Evolutionary conservation across 352 stramenopile genomes (phyloP).

Genomic region (Phytophthora foliorum): DNA sequence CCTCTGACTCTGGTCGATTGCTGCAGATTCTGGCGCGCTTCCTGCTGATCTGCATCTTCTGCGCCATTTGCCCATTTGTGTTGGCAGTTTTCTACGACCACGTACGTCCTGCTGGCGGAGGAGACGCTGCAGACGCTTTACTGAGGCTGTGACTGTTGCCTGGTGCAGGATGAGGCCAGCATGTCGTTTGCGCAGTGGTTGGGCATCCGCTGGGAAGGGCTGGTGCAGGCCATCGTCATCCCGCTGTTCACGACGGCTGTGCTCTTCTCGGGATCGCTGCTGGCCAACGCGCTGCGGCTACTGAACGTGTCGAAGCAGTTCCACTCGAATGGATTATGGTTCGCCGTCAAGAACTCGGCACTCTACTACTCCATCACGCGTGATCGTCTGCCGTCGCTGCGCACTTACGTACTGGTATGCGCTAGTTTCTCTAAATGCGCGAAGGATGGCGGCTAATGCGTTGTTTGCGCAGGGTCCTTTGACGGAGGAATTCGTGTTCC

Average conservation of each 20-base stretch:
- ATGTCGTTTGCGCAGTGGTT: conserved; percentile 89
- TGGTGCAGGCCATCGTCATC: conserved; percentile 64
- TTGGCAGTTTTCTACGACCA: conserved; percentile 87
- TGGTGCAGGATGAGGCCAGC: conserved; percentile 69
- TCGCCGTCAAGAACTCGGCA: conserved; percentile 85
- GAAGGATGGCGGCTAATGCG: conserved; percentile 1
- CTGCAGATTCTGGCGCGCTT: conserved; percentile 87
- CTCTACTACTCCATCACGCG: conserved; percentile 83
- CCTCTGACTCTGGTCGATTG: conserved; percentile 9
- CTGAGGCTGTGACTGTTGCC: conserved; percentile 3
- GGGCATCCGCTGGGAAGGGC: conserved; percentile 75
- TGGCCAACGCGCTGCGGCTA: conserved; percentile 80
- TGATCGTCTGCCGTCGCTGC: conserved; percentile 79
- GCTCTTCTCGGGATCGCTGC: conserved; percentile 82
- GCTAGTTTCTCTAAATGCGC: background rate
- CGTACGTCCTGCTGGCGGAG: conserved; percentile 45
- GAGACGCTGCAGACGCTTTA: background rate
- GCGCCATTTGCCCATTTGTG: conserved; percentile 83
- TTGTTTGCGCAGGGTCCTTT: conserved; percentile 79
- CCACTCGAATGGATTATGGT: conserved; percentile 75
- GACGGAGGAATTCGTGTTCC: conserved; percentile 97
- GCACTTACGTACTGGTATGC: conserved; percentile 85
- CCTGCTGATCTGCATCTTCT: conserved; percentile 91
- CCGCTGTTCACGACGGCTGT: conserved; percentile 76
- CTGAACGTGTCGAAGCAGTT: conserved; percentile 84